Evolutionary conservation across 1,139 yeast species (phyloP).

Genomic region (Candida tunisiensis): DNA sequence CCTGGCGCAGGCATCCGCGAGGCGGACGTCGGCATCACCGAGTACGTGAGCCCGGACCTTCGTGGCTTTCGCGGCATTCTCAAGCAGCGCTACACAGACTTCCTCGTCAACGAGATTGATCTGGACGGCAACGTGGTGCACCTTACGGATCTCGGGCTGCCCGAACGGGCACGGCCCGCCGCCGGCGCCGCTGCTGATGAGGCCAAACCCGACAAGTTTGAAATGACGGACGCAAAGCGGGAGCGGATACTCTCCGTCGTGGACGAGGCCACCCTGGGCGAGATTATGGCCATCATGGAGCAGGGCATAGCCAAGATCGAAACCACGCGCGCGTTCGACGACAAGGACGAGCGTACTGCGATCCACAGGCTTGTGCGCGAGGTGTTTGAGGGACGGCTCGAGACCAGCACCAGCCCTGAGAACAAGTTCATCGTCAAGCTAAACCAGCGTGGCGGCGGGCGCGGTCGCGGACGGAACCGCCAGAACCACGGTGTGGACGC

Average conservation of each 20-base stretch:
- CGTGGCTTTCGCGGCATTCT: constrained; percentile 64
- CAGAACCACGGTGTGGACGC: constrained; percentile 13
- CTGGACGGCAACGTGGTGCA: constrained; percentile 54
- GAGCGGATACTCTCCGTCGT: constrained; percentile 32
- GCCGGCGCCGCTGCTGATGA: constrained; percentile 16
- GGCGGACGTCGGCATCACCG: constrained; percentile 71
- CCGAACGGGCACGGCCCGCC: constrained; percentile 25
- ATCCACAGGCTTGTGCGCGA: constrained; percentile 64
- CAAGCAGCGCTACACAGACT: constrained; percentile 88
- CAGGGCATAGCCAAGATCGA: constrained; percentile 46
- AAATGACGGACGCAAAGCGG: constrained; percentile 4
- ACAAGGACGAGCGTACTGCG: constrained; percentile 54
- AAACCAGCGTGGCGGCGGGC: constrained; percentile 7
- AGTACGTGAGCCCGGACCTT: constrained; percentile 35
- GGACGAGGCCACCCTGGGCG: constrained; percentile 40
- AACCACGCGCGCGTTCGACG: constrained; percentile 40
- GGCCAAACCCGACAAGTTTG: constrained; percentile 4
- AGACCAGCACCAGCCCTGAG: constrained; percentile 56
- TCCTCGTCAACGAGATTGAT: constrained; percentile 79
- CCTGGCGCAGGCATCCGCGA: constrained; percentile 30
- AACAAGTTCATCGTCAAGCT: constrained; percentile 24
- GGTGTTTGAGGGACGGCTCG: constrained; percentile 60
- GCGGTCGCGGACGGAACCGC: constrained; percentile 25
- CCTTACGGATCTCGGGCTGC: constrained; percentile 57
- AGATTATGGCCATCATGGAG: constrained; percentile 35